A percentile compares a stretch with the other conserved stretches of the same genome.
Conservation (phyloP, 2,329 filamentous ascomycete genomes). For the Nemania serpens region DNA sequence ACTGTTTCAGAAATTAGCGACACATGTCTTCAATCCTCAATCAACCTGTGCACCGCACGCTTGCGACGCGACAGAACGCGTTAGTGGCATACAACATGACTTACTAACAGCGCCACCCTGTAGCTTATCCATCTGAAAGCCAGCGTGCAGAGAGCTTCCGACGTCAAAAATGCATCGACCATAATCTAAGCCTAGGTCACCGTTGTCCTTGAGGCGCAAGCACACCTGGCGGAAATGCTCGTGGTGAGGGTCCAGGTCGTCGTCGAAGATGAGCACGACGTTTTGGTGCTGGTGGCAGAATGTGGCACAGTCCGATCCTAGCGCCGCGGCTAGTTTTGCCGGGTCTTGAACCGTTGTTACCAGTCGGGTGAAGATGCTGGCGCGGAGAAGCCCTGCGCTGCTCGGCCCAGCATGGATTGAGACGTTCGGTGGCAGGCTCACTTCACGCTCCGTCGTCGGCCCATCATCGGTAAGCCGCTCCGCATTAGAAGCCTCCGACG, state of each 20-base stretch:
- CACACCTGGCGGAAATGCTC: background rate
- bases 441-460: background rate
- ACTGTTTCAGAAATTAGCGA: background rate
- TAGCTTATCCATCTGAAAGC: background rate
- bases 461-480: background rate
- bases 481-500: background rate
- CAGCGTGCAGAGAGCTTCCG: background rate
- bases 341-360: background rate
- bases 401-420: background rate
- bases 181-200: background rate
- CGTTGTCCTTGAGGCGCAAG: background rate
- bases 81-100: background rate
- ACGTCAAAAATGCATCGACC: background rate
- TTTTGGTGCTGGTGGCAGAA: background rate
- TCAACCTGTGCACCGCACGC: background rate
- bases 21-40: background rate
- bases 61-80: background rate
- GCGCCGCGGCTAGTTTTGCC: background rate
- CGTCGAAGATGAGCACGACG: background rate
- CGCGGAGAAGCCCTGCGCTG: background rate
- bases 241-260: background rate
- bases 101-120: background rate
- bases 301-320: background rate
- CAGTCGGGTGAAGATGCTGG: background rate
- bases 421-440: background rate